phyloP scores from a whole-genome alignment of 75 land plant species.

The Picea glauca region DNA sequence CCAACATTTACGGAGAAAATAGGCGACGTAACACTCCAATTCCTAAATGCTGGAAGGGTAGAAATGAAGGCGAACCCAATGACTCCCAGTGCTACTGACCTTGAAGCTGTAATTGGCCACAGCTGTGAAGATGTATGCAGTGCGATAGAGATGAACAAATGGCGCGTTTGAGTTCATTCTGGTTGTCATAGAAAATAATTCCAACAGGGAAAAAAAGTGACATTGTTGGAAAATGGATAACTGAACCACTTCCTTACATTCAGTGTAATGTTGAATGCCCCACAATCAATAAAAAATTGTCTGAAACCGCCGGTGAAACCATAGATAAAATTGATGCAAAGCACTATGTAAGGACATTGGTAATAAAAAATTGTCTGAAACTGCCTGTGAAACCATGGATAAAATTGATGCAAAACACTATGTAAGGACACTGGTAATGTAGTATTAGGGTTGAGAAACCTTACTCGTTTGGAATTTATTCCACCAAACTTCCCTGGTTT shows the following conservation, averaged over 20 bases:
- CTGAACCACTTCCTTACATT: not conserved
- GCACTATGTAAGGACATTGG: too few relatives aligned
- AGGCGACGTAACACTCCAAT: slow-evolving; percentile 41
- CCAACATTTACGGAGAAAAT: slow-evolving; percentile 41
- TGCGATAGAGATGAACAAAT: not conserved
- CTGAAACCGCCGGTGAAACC: not conserved
- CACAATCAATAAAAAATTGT: slow-evolving; percentile 5
- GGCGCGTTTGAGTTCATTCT: not conserved
- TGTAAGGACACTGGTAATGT: too few relatives aligned
- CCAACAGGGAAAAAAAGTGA: slow-evolving; percentile 1
- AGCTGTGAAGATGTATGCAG: not conserved
- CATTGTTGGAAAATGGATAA: not conserved
- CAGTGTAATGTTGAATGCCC: not conserved
- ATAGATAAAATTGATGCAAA: too few relatives aligned
- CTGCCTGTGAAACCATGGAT: not conserved
- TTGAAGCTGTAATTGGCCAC: slow-evolving; percentile 50
- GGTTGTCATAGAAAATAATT: slow-evolving; percentile 2
- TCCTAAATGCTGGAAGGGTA: slow-evolving; percentile 38
- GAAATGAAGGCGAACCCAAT: slow-evolving; percentile 82
- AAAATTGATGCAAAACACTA: too few relatives aligned
- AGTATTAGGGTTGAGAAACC: too few relatives aligned
- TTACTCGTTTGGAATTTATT: too few relatives aligned
- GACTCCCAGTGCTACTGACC: slow-evolving; percentile 52
- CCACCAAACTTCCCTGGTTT: too few relatives aligned
- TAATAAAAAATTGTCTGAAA: not conserved